Evolutionary conservation across 805 yeast genomes (phyloP).

Genomic region (Hanseniaspora occidentalis): DNA sequence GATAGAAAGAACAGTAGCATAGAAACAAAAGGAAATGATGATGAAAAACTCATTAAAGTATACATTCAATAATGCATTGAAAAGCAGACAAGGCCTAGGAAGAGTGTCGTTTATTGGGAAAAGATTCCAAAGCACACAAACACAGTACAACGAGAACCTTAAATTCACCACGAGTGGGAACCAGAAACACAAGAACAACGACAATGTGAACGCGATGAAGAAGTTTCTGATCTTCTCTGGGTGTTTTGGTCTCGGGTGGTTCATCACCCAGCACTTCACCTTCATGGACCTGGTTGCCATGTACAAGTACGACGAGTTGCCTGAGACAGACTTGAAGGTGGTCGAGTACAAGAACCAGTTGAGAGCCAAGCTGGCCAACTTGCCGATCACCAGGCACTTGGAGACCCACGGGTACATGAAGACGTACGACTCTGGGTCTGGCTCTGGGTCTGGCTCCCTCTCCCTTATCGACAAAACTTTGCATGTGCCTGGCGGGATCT

Average conservation of each 20-base stretch:
- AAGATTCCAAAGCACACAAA: no score
- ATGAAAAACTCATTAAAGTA: no score
- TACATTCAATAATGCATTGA: no score
- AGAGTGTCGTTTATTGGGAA: no score
- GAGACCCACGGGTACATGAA: constrained; percentile 26
- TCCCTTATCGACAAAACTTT: constrained; percentile 39
- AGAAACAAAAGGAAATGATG: no score
- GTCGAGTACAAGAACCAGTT: constrained; percentile 23
- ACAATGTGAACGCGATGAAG: constrained; percentile 4
- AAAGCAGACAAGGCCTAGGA: no score
- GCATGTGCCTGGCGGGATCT: constrained; percentile 65
- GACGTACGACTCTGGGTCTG: constrained; percentile 31
- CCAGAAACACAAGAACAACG: constrained; percentile 1
- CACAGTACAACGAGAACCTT: neutral
- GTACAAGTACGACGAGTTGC: constrained; percentile 22
- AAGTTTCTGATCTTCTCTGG: constrained; percentile 17
- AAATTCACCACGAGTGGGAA: neutral
- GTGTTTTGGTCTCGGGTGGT: constrained; percentile 21
- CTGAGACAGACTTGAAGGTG: constrained; percentile 19
- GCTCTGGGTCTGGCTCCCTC: constrained; percentile 33
- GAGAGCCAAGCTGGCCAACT: constrained; percentile 33
- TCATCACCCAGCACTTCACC: constrained; percentile 23
- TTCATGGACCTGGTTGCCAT: constrained; percentile 24
- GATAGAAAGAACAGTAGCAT: no score
- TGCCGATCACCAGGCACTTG: constrained; percentile 42